These are phyloP conservation scores for Aspergillus sclerotialis DNA, from an alignment of 2,329 filamentous ascomycete genomes.

Conservation along the genomic window DNA sequence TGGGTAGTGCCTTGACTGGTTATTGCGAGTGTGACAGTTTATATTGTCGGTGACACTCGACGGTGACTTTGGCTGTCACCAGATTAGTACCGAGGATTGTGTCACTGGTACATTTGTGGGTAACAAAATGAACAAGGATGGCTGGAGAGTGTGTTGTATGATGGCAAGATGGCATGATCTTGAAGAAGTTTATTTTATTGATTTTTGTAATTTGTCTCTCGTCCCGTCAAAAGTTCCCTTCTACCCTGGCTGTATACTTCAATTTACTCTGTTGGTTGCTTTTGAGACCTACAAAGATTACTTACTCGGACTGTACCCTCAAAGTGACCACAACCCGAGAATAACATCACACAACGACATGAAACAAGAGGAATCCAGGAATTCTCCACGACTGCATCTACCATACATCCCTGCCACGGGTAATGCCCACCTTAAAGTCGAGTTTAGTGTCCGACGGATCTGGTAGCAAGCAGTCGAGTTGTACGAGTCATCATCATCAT, in stretches of 20 bases:
- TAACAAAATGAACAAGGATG: conserved; percentile 4
- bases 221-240: conserved; percentile 2
- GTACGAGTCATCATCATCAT: no score
- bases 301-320: not conserved
- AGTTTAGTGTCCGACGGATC: no score
- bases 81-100: conserved; percentile 4
- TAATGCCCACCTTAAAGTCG: no score
- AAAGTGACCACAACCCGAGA: not conserved
- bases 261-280: not conserved
- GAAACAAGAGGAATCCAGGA: no score
- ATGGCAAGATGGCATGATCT: conserved; percentile 16
- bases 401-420: no score
- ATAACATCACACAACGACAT: no score
- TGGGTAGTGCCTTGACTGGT: no score
- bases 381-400: no score
- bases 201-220: conserved; percentile 3
- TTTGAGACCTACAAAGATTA: not conserved
- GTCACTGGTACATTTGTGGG: conserved; percentile 4
- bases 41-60: no score
- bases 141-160: conserved; percentile 11
- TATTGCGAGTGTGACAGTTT: no score
- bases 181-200: conserved; percentile 3
- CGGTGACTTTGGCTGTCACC: conserved; percentile 1
- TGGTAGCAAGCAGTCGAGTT: no score
- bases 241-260: not conserved